These are phyloP conservation scores for Opeltia flavorubescens DNA, from an alignment of 495 filamentous ascomycete genomes.

Conservation along the genomic window DNA sequence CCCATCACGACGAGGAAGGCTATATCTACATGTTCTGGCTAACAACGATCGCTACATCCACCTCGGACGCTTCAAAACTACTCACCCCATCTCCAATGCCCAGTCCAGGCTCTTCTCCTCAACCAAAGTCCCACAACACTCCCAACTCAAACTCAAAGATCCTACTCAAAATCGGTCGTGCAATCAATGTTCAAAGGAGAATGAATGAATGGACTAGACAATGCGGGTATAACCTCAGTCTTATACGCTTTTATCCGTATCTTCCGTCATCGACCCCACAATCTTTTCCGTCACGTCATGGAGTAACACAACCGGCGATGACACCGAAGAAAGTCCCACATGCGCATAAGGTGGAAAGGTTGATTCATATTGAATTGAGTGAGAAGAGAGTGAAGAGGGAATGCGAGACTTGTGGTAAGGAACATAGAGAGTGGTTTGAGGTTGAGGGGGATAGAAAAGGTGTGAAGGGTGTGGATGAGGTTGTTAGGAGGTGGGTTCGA, in stretches of 20 bases:
- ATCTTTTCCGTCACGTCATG: slow-evolving; percentile 15
- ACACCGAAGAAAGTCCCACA: slow-evolving; percentile 62
- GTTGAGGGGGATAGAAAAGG: slow-evolving; percentile 60
- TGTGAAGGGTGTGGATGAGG: slow-evolving; percentile 64
- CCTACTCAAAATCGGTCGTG: slow-evolving; percentile 83
- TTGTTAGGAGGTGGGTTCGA: slow-evolving; percentile 71
- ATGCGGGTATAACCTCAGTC: slow-evolving; percentile 72
- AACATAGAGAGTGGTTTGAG: slow-evolving; percentile 95
- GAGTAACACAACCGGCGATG: no score
- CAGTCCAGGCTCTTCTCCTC: not conserved
- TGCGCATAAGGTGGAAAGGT: slow-evolving; percentile 73
- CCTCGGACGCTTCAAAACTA: slow-evolving; percentile 39
- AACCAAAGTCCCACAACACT: slow-evolving; percentile 12
- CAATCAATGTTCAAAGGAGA: slow-evolving; percentile 78
- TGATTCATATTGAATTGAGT: slow-evolving; percentile 81
- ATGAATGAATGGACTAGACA: slow-evolving; percentile 87
- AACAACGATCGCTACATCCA: slow-evolving; percentile 33
- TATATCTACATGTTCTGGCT: slow-evolving; percentile 99
- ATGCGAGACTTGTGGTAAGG: slow-evolving; percentile 69
- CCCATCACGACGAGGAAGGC: slow-evolving; percentile 63
- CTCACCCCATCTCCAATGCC: slow-evolving; percentile 34
- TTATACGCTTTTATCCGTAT: slow-evolving; percentile 89
- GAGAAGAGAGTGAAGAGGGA: slow-evolving; percentile 51
- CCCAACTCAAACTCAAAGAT: slow-evolving; percentile 36
- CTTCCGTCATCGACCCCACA: slow-evolving; percentile 36